Evolutionary conservation across 1,284 basidiomycete species (phyloP).

Genomic region (Butyriboletus appendiculatus): DNA sequence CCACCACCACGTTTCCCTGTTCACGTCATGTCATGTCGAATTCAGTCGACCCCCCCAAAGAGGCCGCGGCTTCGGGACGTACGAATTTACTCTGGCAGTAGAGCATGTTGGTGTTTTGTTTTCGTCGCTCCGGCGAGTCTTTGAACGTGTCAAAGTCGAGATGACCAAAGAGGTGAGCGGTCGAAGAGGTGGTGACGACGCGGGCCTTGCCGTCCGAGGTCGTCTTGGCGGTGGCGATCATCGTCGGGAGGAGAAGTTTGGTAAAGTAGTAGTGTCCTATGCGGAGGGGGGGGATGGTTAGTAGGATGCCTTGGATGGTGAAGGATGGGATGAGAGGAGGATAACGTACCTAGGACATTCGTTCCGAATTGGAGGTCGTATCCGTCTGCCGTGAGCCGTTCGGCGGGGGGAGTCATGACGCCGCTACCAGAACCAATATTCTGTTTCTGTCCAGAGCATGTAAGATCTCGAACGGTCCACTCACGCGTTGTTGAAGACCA

Average conservation of each 20-base stretch:
- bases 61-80: neutral
- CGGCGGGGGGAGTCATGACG: slow-evolving; percentile 49
- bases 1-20: slow-evolving; percentile 28
- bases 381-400: slow-evolving; percentile 47
- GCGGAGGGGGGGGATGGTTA: too few relatives aligned
- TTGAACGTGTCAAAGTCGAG: slow-evolving; percentile 41
- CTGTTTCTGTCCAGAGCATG: neutral
- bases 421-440: slow-evolving; percentile 46
- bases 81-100: slow-evolving; percentile 53
- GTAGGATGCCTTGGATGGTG: neutral
- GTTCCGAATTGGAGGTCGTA: slow-evolving; percentile 62
- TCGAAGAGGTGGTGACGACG: slow-evolving; percentile 46
- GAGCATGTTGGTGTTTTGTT: slow-evolving; percentile 25
- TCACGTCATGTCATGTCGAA: neutral
- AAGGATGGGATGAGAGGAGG: too few relatives aligned
- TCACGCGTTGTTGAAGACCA: slow-evolving; percentile 32
- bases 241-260: slow-evolving; percentile 45
- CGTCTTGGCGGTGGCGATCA: slow-evolving; percentile 38
- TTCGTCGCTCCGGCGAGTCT: slow-evolving; percentile 38
- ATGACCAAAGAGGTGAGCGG: slow-evolving; percentile 26
- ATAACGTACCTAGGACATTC: slow-evolving; percentile 44
- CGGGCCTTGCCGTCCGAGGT: slow-evolving; percentile 38
- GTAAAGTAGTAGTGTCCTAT: slow-evolving; percentile 52
- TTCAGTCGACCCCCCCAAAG: neutral
- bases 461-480: neutral